Evolutionary conservation across 768 basidiomycete genomes (phyloP).

Genomic region (Nidularia pulvinata): DNA sequence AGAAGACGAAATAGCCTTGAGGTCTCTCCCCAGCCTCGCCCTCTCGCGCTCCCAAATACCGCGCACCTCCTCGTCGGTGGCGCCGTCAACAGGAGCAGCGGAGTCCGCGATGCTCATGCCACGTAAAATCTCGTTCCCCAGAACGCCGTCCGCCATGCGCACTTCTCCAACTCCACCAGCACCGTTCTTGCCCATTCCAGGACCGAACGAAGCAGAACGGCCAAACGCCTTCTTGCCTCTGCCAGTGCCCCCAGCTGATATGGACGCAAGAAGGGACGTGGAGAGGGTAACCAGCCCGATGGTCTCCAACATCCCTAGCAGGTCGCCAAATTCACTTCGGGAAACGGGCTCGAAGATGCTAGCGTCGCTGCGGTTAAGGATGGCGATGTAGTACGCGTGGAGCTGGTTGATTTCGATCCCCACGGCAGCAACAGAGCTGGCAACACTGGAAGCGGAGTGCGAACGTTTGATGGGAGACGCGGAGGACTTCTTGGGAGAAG

Average conservation of each 20-base stretch:
- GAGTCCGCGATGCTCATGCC: constrained; percentile 55
- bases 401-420: constrained; percentile 61
- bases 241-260: constrained; percentile 34
- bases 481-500: constrained; percentile 31
- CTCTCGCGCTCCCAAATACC: constrained; percentile 55
- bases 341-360: constrained; percentile 65
- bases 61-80: constrained; percentile 48
- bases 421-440: constrained; percentile 19
- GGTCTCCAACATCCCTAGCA: constrained; percentile 72
- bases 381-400: constrained; percentile 58
- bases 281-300: constrained; percentile 57
- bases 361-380: constrained; percentile 56
- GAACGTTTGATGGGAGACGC: constrained; percentile 55
- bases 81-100: constrained; percentile 24
- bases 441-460: constrained; percentile 24
- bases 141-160: constrained; percentile 58
- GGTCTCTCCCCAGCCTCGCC: constrained; percentile 39
- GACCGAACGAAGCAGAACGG: constrained; percentile 59
- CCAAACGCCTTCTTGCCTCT: constrained; percentile 51
- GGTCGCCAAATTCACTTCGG: constrained; percentile 75
- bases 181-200: constrained; percentile 28
- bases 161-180: constrained; percentile 46
- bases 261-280: constrained; percentile 22
- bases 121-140: constrained; percentile 68
- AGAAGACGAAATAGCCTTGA: constrained; percentile 20